Percentiles rank a stretch among this genome's conserved stretches.
These are phyloP conservation scores for Mycena haematopus DNA, from an alignment of 768 basidiomycete species.

Conservation along the genomic window DNA sequence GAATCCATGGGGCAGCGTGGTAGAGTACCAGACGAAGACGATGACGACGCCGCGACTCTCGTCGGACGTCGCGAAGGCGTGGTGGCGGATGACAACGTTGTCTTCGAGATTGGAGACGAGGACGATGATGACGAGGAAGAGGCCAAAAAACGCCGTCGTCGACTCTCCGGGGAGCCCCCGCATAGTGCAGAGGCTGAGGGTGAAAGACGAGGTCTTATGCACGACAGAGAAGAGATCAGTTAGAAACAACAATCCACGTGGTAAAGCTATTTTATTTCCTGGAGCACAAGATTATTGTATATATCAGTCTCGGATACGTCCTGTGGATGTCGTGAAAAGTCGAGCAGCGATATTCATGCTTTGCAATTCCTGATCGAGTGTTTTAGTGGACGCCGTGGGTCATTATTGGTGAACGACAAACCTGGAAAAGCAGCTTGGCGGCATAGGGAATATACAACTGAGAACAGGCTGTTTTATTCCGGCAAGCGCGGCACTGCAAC, in stretches of 20 bases:
- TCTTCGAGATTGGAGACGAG: slow-evolving; percentile 92
- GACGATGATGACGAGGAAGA: slow-evolving; percentile 75
- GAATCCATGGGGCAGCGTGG: slow-evolving; percentile 72
- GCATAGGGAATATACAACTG: slow-evolving; percentile 96
- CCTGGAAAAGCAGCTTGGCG: slow-evolving; percentile 96
- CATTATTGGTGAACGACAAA: slow-evolving; percentile 39
- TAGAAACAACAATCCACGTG: slow-evolving; percentile 19
- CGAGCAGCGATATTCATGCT: slow-evolving; percentile 95
- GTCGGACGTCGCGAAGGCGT: slow-evolving; percentile 62
- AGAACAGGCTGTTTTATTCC: slow-evolving; percentile 94
- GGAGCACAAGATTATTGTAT: slow-evolving; percentile 22
- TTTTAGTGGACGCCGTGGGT: not conserved
- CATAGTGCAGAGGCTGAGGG: slow-evolving; percentile 46
- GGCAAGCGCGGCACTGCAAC: slow-evolving; percentile 85
- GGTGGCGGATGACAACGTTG: slow-evolving; percentile 72
- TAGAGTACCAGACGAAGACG: slow-evolving; percentile 59
- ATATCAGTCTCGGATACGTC: slow-evolving; percentile 76
- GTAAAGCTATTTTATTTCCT: slow-evolving; percentile 28
- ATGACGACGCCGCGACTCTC: slow-evolving; percentile 75
- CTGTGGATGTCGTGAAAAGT: slow-evolving; percentile 85
- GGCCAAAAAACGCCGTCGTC: slow-evolving; percentile 56
- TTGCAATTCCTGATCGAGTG: slow-evolving; percentile 76
- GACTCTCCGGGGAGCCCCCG: slow-evolving; percentile 55
- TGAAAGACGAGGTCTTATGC: slow-evolving; percentile 75
- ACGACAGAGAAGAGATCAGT: slow-evolving; percentile 31